Evolutionary conservation across 2,329 filamentous ascomycete genomes (phyloP).

Genomic region (Fusarium sp.): DNA sequence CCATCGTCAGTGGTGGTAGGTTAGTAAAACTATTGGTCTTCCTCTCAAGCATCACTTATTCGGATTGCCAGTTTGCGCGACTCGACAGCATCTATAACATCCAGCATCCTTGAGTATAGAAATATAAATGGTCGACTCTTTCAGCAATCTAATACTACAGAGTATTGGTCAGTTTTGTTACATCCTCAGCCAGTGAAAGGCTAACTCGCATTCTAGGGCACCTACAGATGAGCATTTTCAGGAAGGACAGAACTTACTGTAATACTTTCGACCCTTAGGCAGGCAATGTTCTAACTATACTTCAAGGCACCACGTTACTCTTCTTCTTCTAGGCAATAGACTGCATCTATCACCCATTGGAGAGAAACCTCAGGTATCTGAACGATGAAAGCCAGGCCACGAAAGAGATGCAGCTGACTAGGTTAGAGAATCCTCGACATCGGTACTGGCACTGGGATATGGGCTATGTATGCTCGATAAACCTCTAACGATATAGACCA

Average conservation of each 20-base stretch:
- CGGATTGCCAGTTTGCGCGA: slow-evolving; percentile 12
- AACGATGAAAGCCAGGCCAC: background rate
- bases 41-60: background rate
- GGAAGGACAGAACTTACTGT: slow-evolving; percentile 27
- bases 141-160: slow-evolving; percentile 41
- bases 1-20: slow-evolving; percentile 7
- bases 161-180: slow-evolving; percentile 40
- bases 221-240: slow-evolving; percentile 33
- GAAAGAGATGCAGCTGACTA: background rate
- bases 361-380: slow-evolving; percentile 15
- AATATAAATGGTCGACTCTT: slow-evolving; percentile 45
- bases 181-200: background rate
- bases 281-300: background rate
- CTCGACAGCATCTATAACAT: slow-evolving; percentile 26
- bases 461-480: slow-evolving; percentile 53
- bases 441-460: slow-evolving; percentile 69
- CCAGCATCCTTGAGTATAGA: slow-evolving; percentile 44
- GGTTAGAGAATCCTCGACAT: slow-evolving; percentile 56
- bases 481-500: accelerated
- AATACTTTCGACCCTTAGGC: background rate
- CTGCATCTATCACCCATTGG: slow-evolving; percentile 50
- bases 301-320: slow-evolving; percentile 22
- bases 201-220: slow-evolving; percentile 18
- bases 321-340: slow-evolving; percentile 49
- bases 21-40: background rate